A percentile compares a stretch with the other conserved stretches of the same genome.
Evolutionary conservation across 2,329 filamentous ascomycete genomes (phyloP).

Genomic region (Cercospora sp.): DNA sequence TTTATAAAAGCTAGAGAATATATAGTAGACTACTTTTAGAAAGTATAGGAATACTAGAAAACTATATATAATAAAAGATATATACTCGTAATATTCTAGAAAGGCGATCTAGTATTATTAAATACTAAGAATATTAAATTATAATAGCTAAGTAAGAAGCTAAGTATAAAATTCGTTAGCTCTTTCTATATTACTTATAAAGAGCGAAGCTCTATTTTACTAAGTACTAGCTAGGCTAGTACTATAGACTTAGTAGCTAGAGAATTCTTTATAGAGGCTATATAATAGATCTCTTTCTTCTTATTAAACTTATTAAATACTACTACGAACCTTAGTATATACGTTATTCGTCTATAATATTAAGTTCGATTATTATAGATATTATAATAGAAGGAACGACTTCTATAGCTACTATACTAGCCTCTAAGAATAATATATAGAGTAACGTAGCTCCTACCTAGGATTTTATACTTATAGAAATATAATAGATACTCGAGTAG

Average conservation of each 20-base stretch:
- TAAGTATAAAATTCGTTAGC: slow-evolving; percentile 15
- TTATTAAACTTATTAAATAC: background rate
- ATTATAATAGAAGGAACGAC: no score
- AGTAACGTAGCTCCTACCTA: no score
- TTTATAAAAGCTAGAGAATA: background rate
- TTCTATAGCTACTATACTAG: no score
- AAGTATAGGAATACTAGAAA: background rate
- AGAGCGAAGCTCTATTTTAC: no score
- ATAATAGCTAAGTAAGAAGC: slow-evolving; percentile 15
- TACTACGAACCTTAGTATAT: background rate
- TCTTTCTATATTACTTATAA: slow-evolving; percentile 15
- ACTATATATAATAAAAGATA: background rate
- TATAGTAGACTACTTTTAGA: background rate
- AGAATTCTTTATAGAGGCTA: no score
- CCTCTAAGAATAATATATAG: no score
- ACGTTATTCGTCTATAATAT: background rate
- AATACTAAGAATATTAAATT: slow-evolving; percentile 19
- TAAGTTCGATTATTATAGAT: background rate
- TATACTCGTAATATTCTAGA: slow-evolving; percentile 1
- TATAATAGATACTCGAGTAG: no score
- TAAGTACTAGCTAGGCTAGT: background rate
- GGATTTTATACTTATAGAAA: no score
- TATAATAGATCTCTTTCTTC: no score
- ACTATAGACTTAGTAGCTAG: no score
- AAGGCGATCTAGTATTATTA: slow-evolving; percentile 14